A percentile compares a stretch with the other conserved stretches of the same genome.
Conservation (phyloP, 441 rosid species). For the Pelargonium myrrhifolium region DNA sequence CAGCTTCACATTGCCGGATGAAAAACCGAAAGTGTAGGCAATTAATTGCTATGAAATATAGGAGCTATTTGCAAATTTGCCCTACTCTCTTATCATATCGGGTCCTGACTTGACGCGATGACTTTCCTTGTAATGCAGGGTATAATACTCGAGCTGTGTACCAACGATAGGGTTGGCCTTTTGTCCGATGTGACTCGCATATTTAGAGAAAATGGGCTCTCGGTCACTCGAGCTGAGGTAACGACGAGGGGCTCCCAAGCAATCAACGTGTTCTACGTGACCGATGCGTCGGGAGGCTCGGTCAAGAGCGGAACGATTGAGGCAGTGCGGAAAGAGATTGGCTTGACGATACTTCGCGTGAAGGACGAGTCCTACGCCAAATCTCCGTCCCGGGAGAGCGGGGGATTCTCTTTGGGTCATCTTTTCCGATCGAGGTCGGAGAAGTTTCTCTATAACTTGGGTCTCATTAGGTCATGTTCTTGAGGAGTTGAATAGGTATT, state of each 20-base stretch:
- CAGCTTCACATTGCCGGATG: no score
- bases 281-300: constrained; percentile 48
- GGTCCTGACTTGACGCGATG: no score
- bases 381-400: constrained; percentile 34
- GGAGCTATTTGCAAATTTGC: no score
- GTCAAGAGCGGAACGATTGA: constrained; percentile 57
- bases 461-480: constrained; percentile 49
- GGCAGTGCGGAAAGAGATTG: constrained; percentile 64
- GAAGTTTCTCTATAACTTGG: constrained; percentile 64
- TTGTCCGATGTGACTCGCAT: constrained; percentile 73
- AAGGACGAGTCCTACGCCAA: constrained; percentile 38
- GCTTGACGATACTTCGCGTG: constrained; percentile 43
- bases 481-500: constrained; percentile 18
- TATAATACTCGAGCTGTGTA: constrained; percentile 67
- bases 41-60: no score
- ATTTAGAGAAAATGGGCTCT: not conserved
- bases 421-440: constrained; percentile 64
- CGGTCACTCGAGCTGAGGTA: not conserved
- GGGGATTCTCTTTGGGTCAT: constrained; percentile 56
- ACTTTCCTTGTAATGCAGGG: no score
- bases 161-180: constrained; percentile 78
- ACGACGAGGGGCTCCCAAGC: not conserved
- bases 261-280: not conserved
- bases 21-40: no score
- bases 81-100: no score